Percentiles rank a stretch among this genome's conserved stretches.
Conservation (phyloP, 257 asterid genomes). For the Solanum piurae region DNA sequence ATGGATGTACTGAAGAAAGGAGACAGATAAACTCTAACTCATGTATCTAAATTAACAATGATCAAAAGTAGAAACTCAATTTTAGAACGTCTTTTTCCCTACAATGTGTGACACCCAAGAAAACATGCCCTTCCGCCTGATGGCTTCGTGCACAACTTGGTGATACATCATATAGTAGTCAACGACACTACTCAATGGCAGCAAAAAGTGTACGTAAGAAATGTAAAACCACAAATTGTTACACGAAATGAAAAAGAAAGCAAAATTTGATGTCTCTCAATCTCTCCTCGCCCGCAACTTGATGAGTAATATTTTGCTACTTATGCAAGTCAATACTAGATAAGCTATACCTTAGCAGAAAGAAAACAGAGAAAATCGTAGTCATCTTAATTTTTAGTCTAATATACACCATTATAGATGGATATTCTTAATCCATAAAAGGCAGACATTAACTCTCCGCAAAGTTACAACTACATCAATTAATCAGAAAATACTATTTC, state of each 20-base stretch:
- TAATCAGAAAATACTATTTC: neutral
- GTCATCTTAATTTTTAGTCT: neutral
- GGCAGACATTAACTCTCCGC: neutral
- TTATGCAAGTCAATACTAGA: neutral
- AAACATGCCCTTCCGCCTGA: neutral
- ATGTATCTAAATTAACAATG: neutral
- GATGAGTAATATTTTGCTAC: neutral
- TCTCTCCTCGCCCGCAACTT: neutral
- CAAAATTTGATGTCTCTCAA: neutral
- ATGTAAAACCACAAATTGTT: neutral
- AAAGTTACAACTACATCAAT: neutral
- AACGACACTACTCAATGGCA: neutral
- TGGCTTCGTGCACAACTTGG: neutral
- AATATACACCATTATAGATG: neutral
- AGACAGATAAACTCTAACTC: neutral
- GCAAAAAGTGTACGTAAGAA: neutral
- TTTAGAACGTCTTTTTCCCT: neutral
- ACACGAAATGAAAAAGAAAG: neutral
- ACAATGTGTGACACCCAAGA: neutral
- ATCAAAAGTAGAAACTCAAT: neutral
- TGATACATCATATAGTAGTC: neutral
- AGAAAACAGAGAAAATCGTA: neutral
- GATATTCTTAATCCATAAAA: neutral
- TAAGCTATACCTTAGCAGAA: neutral
- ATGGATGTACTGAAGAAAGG: conserved; percentile 43